Base-by-base conservation (phyloP, 2,329 filamentous ascomycete species). In the Aspergillus sp. region DNA sequence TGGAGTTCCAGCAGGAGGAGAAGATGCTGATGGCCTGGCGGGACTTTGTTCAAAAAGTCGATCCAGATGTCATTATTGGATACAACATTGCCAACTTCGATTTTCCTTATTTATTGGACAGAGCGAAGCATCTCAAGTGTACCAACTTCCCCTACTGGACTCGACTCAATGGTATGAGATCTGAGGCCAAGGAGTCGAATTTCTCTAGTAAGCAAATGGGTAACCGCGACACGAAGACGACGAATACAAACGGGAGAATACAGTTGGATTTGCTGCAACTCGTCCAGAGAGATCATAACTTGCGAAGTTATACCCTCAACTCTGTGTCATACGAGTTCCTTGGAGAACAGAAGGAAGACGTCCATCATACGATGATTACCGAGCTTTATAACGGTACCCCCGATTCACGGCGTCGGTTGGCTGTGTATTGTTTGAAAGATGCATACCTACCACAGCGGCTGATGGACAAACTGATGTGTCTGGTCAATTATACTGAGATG, bases 401-500 rank as follows among this genome's bases (percentile, higher is more conserved):
- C 0, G 95, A 99, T 71, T 96, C 93, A 4, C 82, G 95, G 64
- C 86, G 96, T 67, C 88, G 95, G 76, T 79, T 99, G 49, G 95
- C 95, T 1, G 85, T 99, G 1, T 99, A 99, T 79, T 99, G 95
- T 77, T 77, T 99, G 64, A 99, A 99, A 76, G 96, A 99, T 78
- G 95, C 95, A 0, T 99, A 96, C 68, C 82, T 99, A 3, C 95
- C 95, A 1, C 93, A 98, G 70, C 82, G 96, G 59, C 77, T 99
- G 51, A 93, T 99, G 87, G 95, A 99, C 71, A 99, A 99, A 75
- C 82, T 99, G 24, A 98, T 96, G 71, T 98, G 95, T 76, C 81
- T 99, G n/a, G 90, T 96, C 76, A 99, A 99, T 73, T 98, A 98
- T 70, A 98, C 95, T 0, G 95, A 99, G 77, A 99, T 99, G 95